These are phyloP conservation scores for Elsinoe ampelina DNA, from an alignment of 2,329 filamentous ascomycete genomes.

Conservation along the genomic window DNA sequence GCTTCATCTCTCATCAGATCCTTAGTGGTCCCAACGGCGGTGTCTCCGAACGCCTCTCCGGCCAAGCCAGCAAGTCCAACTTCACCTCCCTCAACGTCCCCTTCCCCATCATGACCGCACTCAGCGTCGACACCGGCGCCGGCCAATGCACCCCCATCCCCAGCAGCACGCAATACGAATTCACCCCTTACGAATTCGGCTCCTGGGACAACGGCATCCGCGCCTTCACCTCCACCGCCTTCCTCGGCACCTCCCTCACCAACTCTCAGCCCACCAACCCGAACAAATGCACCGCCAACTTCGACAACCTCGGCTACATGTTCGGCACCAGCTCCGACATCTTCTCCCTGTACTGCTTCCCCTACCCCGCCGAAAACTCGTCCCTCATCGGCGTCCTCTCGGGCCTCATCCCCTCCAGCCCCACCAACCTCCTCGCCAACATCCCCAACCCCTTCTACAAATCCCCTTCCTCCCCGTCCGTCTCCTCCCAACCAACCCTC, in stretches of 20 bases:
- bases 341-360: slow-evolving; percentile 30
- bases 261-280: slow-evolving; percentile 34
- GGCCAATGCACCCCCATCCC: slow-evolving; percentile 30
- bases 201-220: slow-evolving; percentile 51
- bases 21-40: slow-evolving; percentile 32
- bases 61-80: slow-evolving; percentile 28
- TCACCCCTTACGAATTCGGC: slow-evolving; percentile 58
- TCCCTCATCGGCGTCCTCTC: slow-evolving; percentile 22
- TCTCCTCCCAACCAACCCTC: slow-evolving; percentile 31
- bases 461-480: slow-evolving; percentile 37
- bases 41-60: slow-evolving; percentile 28
- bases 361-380: slow-evolving; percentile 19
- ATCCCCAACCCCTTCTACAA: slow-evolving; percentile 55
- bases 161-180: slow-evolving; percentile 56
- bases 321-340: slow-evolving; percentile 37
- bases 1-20: slow-evolving; percentile 34
- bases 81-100: slow-evolving; percentile 34
- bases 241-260: slow-evolving; percentile 51
- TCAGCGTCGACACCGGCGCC: slow-evolving; percentile 29
- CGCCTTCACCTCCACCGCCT: slow-evolving; percentile 52
- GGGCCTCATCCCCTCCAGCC: slow-evolving; percentile 35
- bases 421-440: slow-evolving; percentile 36
- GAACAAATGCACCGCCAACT: slow-evolving; percentile 39
- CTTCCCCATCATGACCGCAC: slow-evolving; percentile 38
- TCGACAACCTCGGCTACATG: slow-evolving; percentile 42